Evolutionary conservation across 306 rosid species (phyloP), one percentile per base, ranked within the genome.

Genomic region (Calophaca sinica): DNA sequence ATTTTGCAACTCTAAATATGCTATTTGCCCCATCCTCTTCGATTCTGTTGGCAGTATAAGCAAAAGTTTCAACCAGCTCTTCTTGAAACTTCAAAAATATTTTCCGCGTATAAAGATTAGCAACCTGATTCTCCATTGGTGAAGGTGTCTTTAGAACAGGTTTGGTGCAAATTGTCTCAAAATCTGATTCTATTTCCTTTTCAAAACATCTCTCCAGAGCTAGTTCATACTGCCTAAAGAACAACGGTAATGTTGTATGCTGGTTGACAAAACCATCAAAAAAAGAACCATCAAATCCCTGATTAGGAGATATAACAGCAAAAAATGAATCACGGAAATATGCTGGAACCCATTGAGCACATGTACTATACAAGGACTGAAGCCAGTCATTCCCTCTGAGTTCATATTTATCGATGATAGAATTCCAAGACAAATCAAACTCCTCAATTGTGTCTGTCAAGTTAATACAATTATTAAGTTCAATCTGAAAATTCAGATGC

Each of bases 81-180:
- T 91, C 97, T 77, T 94, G 98, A 84, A 94, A 94, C 81, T 91
- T 87, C 7, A 88, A 78, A 84, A 94, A 94, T 70, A 94, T 75
- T 74, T 83, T 94, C 72, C 89, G 87, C 2, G 98, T 94, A 80
- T 90, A 94, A 55, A 88, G 93, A 84, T 81, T 79, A 61, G 98
- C 98, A 66, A 92, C 97, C 80, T 94, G 98, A 74, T 88, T 89
- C 85, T 94, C 98, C 98, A 94, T 94, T 36, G 98, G 98, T 5
- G 98, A 94, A 73, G 98, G 98, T 60, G 98, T 94, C 84, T 89
- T 91, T 76, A 91, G 84, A 28, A 88, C 81, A 4, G 97, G 98
- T 5, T 81, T 79, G 54, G 89, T 85, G 84, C 93, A 86, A 71
- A 91, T 72, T 70, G 98, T 90, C 78, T 91, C 98, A 54, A 84